Evolutionary conservation across 1,139 yeast genomes (phyloP).

Genomic region (Nakaseomyces delphensis): DNA sequence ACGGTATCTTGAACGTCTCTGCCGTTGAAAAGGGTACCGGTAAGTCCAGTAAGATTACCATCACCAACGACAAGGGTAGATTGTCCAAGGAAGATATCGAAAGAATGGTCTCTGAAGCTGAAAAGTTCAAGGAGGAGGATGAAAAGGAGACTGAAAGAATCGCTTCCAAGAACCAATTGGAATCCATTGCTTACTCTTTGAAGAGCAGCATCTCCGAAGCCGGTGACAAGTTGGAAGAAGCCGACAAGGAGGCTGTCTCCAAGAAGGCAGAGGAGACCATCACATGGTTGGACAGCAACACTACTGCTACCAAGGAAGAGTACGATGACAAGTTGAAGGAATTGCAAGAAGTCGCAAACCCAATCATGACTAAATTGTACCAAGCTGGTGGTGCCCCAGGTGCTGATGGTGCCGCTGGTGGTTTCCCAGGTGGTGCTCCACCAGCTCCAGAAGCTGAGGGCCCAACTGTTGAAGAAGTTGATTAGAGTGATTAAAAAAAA

Average conservation of each 20-base stretch:
- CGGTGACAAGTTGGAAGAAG: slow-evolving; percentile 71
- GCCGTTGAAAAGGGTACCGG: slow-evolving; percentile 90
- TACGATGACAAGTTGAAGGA: slow-evolving; percentile 86
- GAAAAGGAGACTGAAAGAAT: slow-evolving; percentile 75
- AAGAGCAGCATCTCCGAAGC: slow-evolving; percentile 77
- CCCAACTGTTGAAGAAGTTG: slow-evolving; percentile 93
- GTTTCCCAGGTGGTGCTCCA: slow-evolving; percentile 60
- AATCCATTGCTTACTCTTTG: slow-evolving; percentile 84
- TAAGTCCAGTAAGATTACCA: slow-evolving; percentile 71
- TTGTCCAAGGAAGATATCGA: slow-evolving; percentile 89
- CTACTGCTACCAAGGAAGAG: slow-evolving; percentile 82
- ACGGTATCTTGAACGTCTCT: slow-evolving; percentile 87
- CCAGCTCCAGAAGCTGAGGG: slow-evolving; percentile 68
- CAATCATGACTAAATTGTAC: slow-evolving; percentile 89
- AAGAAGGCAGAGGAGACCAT: slow-evolving; percentile 80
- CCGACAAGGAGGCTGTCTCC: slow-evolving; percentile 70
- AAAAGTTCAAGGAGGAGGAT: slow-evolving; percentile 76
- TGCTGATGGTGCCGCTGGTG: slow-evolving; percentile 53
- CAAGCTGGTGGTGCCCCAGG: slow-evolving; percentile 64
- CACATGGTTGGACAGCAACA: slow-evolving; percentile 82
- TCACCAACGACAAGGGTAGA: slow-evolving; percentile 93
- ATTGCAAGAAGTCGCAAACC: slow-evolving; percentile 88
- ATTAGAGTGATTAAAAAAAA: slow-evolving; percentile 36
- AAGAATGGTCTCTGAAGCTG: slow-evolving; percentile 91
- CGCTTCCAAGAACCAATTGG: slow-evolving; percentile 80